These are phyloP conservation scores for Clonostachys rhizophaga DNA, from an alignment of 2,329 filamentous ascomycete genomes.

Conservation along the genomic window DNA sequence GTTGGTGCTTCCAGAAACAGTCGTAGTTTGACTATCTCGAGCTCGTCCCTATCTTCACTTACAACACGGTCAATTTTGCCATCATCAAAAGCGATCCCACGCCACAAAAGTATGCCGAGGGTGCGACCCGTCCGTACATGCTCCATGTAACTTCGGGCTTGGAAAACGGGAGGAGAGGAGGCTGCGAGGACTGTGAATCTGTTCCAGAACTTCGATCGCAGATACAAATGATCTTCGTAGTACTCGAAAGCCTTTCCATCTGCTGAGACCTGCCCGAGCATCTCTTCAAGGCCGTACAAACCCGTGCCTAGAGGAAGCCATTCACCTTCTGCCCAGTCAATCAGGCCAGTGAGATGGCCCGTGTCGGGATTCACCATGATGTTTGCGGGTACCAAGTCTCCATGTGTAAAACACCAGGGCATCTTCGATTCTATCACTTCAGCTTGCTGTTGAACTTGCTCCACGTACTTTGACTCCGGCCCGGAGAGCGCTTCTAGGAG, in stretches of 20 bases:
- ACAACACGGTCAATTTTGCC: slow-evolving; percentile 55
- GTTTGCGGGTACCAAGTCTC: slow-evolving; percentile 54
- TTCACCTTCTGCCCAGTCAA: slow-evolving; percentile 64
- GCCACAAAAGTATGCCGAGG: slow-evolving; percentile 57
- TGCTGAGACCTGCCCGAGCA: slow-evolving; percentile 39
- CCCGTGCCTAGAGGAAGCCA: slow-evolving; percentile 54
- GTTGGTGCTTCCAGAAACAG: slow-evolving; percentile 5
- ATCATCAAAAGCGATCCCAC: slow-evolving; percentile 59
- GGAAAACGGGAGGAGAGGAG: background rate
- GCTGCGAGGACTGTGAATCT: slow-evolving; percentile 10
- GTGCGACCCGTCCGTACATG: slow-evolving; percentile 35
- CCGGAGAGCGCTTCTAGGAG: slow-evolving; percentile 27
- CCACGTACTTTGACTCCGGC: slow-evolving; percentile 17
- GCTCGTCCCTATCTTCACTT: slow-evolving; percentile 39
- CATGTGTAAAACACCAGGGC: slow-evolving; percentile 55
- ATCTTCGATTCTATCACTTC: slow-evolving; percentile 28
- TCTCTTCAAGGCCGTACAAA: slow-evolving; percentile 56
- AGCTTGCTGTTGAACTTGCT: slow-evolving; percentile 17
- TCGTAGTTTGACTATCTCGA: slow-evolving; percentile 48
- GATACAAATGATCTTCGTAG: slow-evolving; percentile 29
- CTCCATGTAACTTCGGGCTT: slow-evolving; percentile 3
- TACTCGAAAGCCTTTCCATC: slow-evolving; percentile 31
- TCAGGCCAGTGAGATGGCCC: slow-evolving; percentile 43
- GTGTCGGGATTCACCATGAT: slow-evolving; percentile 42
- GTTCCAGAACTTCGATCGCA: slow-evolving; percentile 47